Evolutionary conservation across 129 eudicot genomes (phyloP).

Genomic region (Saussurea involucrata): DNA sequence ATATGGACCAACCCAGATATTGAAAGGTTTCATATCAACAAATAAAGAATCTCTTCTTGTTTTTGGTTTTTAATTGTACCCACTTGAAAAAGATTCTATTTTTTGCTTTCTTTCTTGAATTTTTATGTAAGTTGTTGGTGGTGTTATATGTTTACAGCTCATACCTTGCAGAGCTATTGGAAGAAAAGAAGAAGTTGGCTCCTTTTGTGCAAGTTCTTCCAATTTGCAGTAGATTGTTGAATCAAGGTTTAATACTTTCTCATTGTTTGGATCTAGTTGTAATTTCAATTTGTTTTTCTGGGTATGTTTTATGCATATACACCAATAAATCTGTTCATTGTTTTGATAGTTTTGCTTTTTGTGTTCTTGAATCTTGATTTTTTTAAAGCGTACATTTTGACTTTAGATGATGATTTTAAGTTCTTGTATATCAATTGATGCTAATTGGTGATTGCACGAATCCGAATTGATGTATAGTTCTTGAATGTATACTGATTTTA

Average conservation of each 20-base stretch:
- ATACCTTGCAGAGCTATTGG: slow-evolving; percentile 61
- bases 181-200: slow-evolving; percentile 52
- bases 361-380: background rate
- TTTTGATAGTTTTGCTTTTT: background rate
- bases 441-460: background rate
- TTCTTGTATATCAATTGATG: background rate
- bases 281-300: background rate
- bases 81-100: background rate
- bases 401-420: background rate
- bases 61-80: background rate
- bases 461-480: background rate
- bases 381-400: background rate
- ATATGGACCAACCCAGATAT: slow-evolving; percentile 48
- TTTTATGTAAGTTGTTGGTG: slow-evolving; percentile 14
- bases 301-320: background rate
- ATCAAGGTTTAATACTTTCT: slow-evolving; percentile 49
- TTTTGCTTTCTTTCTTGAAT: background rate
- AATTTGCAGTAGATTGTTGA: slow-evolving; percentile 53
- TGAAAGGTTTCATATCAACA: slow-evolving; percentile 35
- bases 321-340: background rate
- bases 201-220: slow-evolving; percentile 63
- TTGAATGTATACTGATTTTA: background rate
- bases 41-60: background rate
- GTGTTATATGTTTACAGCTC: slow-evolving; percentile 30
- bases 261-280: slow-evolving; percentile 31